Percentiles rank a stretch among this genome's conserved stretches.
Evolutionary conservation across 2,329 filamentous ascomycete genomes (phyloP).

Genomic region (Ambrosiella xylebori): DNA sequence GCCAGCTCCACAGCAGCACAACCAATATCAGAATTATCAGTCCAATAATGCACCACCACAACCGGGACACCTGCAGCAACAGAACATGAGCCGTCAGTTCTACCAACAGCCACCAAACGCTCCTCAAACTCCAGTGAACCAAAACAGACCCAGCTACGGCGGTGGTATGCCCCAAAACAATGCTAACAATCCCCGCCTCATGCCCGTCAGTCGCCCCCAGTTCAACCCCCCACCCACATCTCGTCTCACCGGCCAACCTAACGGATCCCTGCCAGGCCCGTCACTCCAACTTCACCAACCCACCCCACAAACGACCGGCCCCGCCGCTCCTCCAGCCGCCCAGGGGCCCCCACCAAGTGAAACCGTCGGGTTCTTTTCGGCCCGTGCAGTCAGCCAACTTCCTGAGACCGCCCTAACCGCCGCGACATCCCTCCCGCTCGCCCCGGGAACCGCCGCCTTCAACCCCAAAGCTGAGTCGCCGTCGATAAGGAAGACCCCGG

Average conservation of each 20-base stretch:
- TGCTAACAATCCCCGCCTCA: not conserved
- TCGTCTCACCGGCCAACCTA: not conserved
- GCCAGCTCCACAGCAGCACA: constrained; percentile 3
- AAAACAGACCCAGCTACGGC: not conserved
- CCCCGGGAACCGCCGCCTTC: constrained; percentile 38
- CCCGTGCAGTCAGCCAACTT: constrained; percentile 42
- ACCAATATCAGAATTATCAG: constrained; percentile 6
- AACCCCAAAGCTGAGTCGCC: constrained; percentile 63
- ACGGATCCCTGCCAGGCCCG: not conserved
- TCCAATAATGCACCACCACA: not conserved
- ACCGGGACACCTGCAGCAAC: not conserved
- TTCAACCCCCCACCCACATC: not conserved
- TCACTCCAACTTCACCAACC: not conserved
- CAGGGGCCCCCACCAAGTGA: constrained; percentile 19
- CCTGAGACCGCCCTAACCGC: constrained; percentile 27
- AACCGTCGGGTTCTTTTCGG: constrained; percentile 51
- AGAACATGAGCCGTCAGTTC: constrained; percentile 1
- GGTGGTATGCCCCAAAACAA: not conserved
- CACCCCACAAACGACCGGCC: constrained; percentile 6
- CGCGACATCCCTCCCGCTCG: constrained; percentile 25
- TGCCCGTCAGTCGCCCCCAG: not conserved
- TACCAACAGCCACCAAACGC: not conserved
- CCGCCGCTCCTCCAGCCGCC: constrained; percentile 18
- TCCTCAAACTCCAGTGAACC: constrained; percentile 3
- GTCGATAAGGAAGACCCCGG: constrained; percentile 75